These are phyloP conservation scores for Coleophoma crateriformis DNA, from an alignment of 2,329 filamentous ascomycete genomes.

Conservation along the genomic window DNA sequence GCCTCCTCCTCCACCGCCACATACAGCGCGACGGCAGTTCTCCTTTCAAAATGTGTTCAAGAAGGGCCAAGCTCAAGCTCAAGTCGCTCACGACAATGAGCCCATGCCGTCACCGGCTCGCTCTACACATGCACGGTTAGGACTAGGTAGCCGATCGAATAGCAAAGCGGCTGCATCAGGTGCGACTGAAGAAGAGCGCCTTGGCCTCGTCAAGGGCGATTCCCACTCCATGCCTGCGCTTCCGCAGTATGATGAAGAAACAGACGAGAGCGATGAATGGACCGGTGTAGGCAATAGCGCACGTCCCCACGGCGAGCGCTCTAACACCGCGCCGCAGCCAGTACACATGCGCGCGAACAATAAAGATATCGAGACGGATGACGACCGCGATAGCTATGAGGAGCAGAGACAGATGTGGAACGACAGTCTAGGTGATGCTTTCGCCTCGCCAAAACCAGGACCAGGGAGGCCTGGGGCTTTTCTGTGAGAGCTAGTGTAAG, in stretches of 20 bases:
- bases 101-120: slow-evolving; percentile 14
- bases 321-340: not conserved
- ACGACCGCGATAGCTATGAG: not conserved
- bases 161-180: slow-evolving; percentile 36
- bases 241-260: slow-evolving; percentile 17
- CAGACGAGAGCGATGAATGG: slow-evolving; percentile 8
- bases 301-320: not conserved
- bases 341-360: not conserved
- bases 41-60: slow-evolving; percentile 83
- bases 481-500: no score
- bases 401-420: not conserved
- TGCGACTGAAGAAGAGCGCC: slow-evolving; percentile 74
- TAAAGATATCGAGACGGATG: not conserved
- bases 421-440: not conserved
- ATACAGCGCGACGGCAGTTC: slow-evolving; percentile 70
- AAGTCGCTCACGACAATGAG: slow-evolving; percentile 11
- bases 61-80: slow-evolving; percentile 10
- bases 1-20: slow-evolving; percentile 53
- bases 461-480: no score
- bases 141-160: slow-evolving; percentile 33
- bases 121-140: slow-evolving; percentile 29
- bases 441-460: no score
- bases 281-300: slow-evolving; percentile 4
- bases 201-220: slow-evolving; percentile 79
- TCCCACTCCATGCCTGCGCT: slow-evolving; percentile 22